These are phyloP conservation scores for Metschnikowia cubensis DNA, from an alignment of 805 yeast species.

Conservation along the genomic window DNA sequence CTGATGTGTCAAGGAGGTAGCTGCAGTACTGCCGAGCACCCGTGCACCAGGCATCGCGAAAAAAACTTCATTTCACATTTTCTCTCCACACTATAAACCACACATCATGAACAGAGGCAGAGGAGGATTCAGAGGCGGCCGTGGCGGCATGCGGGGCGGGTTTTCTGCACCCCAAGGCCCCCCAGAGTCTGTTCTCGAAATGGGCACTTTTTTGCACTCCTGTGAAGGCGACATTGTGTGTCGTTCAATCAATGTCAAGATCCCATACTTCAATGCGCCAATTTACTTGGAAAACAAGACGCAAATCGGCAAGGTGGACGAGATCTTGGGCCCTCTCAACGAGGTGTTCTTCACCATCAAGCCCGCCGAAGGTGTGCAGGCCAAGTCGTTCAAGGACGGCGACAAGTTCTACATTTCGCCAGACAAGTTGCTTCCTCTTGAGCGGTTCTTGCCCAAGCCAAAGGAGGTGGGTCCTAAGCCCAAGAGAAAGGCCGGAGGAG, in stretches of 20 bases:
- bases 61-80: conserved; percentile 11
- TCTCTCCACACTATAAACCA: conserved; percentile 1
- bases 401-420: conserved; percentile 95
- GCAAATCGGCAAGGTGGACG: conserved; percentile 96
- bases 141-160: conserved; percentile 68
- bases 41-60: conserved; percentile 21
- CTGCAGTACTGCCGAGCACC: conserved; percentile 9
- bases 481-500: conserved; percentile 55
- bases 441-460: conserved; percentile 96
- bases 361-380: conserved; percentile 94
- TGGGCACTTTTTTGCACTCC: conserved; percentile 88
- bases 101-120: conserved; percentile 50
- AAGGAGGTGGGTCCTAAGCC: conserved; percentile 81
- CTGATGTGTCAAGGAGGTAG: not conserved
- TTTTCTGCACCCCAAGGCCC: conserved; percentile 84
- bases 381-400: conserved; percentile 88
- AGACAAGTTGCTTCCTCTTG: conserved; percentile 91
- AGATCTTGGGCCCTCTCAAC: conserved; percentile 94
- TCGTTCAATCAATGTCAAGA: conserved; percentile 87
- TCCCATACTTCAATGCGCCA: conserved; percentile 99
- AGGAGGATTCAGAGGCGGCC: conserved; percentile 67
- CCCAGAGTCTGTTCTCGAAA: conserved; percentile 89
- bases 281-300: conserved; percentile 94
- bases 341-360: conserved; percentile 97
- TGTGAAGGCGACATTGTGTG: conserved; percentile 98